These are phyloP conservation scores for Diversispora epigaea DNA, from an alignment of 192 early-diverging fungal species.

Conservation along the genomic window DNA sequence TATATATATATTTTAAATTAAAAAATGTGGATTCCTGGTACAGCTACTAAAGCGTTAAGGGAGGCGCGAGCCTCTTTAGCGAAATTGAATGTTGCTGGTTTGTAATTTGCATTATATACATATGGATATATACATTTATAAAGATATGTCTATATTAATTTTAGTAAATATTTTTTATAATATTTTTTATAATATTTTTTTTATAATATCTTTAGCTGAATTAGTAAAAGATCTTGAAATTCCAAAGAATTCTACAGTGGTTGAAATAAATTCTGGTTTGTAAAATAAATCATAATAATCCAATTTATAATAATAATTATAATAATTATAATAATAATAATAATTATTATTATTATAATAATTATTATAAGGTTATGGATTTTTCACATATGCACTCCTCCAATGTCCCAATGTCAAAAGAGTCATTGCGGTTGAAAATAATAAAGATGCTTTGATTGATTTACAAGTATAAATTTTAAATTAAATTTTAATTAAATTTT, in stretches of 20 bases:
- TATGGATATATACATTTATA: no score
- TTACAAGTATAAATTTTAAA: not conserved
- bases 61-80: no score
- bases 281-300: not conserved
- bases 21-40: no score
- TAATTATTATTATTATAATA: not conserved
- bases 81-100: no score
- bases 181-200: not conserved
- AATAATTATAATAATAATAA: not conserved
- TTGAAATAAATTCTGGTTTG: conserved; percentile 5
- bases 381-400: not conserved
- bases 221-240: not conserved
- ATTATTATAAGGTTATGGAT: not conserved
- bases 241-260: not conserved
- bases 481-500: not conserved
- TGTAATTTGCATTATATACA: no score
- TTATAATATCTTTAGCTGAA: not conserved
- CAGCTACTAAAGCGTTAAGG: no score
- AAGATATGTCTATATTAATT: not conserved
- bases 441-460: not conserved
- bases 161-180: not conserved
- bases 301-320: no score
- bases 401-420: not conserved
- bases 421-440: not conserved
- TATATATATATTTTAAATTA: no score